Conservation (phyloP, 164 flowering plant genomes). For the Tetrastigma voinierianum region DNA sequence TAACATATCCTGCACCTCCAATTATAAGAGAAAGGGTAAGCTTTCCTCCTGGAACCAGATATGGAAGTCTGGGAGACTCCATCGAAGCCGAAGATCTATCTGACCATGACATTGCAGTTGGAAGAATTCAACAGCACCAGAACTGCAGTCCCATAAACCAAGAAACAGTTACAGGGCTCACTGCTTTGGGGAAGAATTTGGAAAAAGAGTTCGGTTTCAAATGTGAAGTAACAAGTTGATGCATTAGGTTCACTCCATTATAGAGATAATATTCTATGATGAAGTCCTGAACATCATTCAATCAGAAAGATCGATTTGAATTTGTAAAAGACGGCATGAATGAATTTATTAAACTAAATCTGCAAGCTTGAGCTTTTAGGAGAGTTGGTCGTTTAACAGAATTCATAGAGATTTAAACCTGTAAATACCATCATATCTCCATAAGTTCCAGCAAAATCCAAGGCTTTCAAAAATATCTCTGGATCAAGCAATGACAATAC, state of each 20-base stretch:
- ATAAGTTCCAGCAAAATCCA: slow-evolving; percentile 99
- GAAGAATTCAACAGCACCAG: slow-evolving; percentile 87
- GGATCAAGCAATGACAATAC: slow-evolving; percentile 77
- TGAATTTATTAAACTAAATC: no score
- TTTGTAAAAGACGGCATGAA: no score
- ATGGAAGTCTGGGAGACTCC: slow-evolving; percentile 30
- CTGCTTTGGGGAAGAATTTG: background rate
- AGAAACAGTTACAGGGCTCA: background rate
- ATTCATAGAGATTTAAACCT: background rate
- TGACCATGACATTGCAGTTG: slow-evolving; percentile 97
- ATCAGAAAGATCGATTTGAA: background rate
- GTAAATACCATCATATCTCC: slow-evolving; percentile 60
- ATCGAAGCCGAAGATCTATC: slow-evolving; percentile 61
- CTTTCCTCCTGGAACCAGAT: slow-evolving; percentile 81
- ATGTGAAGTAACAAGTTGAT: background rate
- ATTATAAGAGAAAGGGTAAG: slow-evolving; percentile 60
- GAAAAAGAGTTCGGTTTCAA: background rate
- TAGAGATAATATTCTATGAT: background rate
- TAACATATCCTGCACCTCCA: slow-evolving; percentile 67
- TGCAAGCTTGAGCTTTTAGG: no score
- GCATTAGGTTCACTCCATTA: background rate
- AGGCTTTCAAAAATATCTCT: slow-evolving; percentile 89
- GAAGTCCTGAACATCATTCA: background rate
- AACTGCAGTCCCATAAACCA: slow-evolving; percentile 35
- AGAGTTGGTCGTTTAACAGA: no score